Evolutionary conservation across 805 yeast species (phyloP), one percentile per base, ranked within the genome.

Genomic region (Isabelozyma rhagii): DNA sequence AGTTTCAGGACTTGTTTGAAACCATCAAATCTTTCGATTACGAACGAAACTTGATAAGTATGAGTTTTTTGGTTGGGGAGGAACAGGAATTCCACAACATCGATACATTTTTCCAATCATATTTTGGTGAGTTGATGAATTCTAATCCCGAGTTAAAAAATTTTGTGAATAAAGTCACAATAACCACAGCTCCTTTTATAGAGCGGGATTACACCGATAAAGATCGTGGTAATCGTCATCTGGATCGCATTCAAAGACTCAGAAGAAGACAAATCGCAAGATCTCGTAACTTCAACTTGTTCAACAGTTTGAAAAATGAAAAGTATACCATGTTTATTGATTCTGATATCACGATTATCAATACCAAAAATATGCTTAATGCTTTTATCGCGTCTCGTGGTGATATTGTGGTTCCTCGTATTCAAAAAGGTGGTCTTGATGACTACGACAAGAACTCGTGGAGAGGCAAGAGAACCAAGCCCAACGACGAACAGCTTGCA

Each of bases 401-500:
- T 31, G 77, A 72, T 49, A 69, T 73, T 11, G 55, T 69, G 6
- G 77, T 72, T 7, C 77, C 77, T 3, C 50, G 76, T 34, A 56
- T 72, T 6, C 51, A 56, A 17, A 56, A 58, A 31, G 67, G 65
- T 3, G 61, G 55, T 1, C 46, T 50, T 29, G 41, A 36, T 8
- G 78, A 73, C 50, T 72, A 72, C 50, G 78, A 73, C 53, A 62
- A 54, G 45, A 72, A 72, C 54, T 63, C 75, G 0, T 72, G 78
- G 78, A 55, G 60, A n/a, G 77, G 78, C 1, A 55, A 58, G 40
- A 59, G 78, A 50, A 64, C 65, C 6, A 60, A 47, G 31, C 78
- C 78, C 3, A 47, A 53, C 4, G 57, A 57, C 18, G 60, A 59
- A 10, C 71, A 69, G 51, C 51, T 59, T 17, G 51, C 52, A 17